Evolutionary conservation across 2,329 filamentous ascomycete genomes (phyloP), one percentile per base, ranked within the genome.

Genomic region (Capronia coronata): DNA sequence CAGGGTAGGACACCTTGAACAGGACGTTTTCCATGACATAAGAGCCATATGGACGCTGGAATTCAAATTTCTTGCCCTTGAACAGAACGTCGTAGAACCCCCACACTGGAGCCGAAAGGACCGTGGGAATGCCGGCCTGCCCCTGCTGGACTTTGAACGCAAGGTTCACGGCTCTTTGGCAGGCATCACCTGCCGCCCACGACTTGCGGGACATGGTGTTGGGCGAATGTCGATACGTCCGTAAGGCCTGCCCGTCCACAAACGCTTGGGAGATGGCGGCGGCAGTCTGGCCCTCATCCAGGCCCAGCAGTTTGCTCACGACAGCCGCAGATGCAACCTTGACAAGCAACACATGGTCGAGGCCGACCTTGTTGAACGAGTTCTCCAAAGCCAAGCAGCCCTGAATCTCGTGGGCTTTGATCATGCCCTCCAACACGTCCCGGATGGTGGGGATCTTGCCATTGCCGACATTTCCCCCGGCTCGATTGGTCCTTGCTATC

Each of bases 1-100:
- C 86, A 65, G 91, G 91, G 70, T 96, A 97, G 39, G 93, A 98
- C 54, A 98, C 93, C 81, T 98, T 98, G 84, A 98, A 98, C 58
- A 98, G 83, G 54, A 98, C 89, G 66, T 97, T 98, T 82, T 98
- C 93, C 93, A 98, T 98, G 60, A 98, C 93, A 71, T 98, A 98
- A 77, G 86, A 94, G 67, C 90, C 91, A 67, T 98, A 98, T 51
- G 84, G 82, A 56, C 93, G 83, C 77, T 97, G 91, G 79, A 96
- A 98, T 70, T 89, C 76, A 68, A 98, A 98, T 71, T 87, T 87
- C 64, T 94, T 88, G 72, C 89, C 89, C 75, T 90, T 87, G 79
- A 97, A 98, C 58, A 94, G 80, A 59, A 97, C 90, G 67, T 98
- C 93, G 74, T 98, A 98, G 80, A 97, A 98, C 52, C 93, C 93